Evolutionary conservation across 192 early-diverging fungal species (phyloP).

Genomic region (Entrophospora sp.): DNA sequence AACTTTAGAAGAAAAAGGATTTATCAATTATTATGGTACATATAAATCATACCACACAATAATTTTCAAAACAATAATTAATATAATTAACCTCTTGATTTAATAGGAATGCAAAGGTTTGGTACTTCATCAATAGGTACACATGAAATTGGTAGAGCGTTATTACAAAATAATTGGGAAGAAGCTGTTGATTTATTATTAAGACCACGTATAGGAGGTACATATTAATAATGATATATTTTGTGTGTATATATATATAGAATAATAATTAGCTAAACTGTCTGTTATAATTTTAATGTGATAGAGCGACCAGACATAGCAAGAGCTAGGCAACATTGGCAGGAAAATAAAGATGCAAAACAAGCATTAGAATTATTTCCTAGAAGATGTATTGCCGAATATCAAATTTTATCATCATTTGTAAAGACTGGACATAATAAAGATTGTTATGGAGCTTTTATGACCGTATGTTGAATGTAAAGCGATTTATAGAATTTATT

Average conservation of each 20-base stretch:
- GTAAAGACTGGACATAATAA: constrained; percentile 32
- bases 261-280: not conserved
- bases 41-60: no score
- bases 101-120: constrained; percentile 80
- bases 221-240: not conserved
- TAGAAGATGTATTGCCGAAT: constrained; percentile 59
- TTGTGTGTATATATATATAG: not conserved
- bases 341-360: constrained; percentile 46
- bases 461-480: constrained; percentile 31
- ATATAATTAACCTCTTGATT: no score
- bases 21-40: constrained; percentile 97
- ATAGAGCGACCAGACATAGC: constrained; percentile 54
- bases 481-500: not conserved
- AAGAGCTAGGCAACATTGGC: constrained; percentile 65
- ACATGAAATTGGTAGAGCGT: constrained; percentile 66
- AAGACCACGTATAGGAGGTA: constrained; percentile 67
- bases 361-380: constrained; percentile 62
- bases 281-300: not conserved
- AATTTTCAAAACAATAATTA: no score
- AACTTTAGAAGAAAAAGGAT: constrained; percentile 66
- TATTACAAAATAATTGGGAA: constrained; percentile 66
- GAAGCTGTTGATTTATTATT: constrained; percentile 73
- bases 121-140: constrained; percentile 78
- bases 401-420: constrained; percentile 53
- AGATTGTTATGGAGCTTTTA: constrained; percentile 56